Conservation (phyloP, 345 rosid species). For the Boechera divaricarpa region DNA sequence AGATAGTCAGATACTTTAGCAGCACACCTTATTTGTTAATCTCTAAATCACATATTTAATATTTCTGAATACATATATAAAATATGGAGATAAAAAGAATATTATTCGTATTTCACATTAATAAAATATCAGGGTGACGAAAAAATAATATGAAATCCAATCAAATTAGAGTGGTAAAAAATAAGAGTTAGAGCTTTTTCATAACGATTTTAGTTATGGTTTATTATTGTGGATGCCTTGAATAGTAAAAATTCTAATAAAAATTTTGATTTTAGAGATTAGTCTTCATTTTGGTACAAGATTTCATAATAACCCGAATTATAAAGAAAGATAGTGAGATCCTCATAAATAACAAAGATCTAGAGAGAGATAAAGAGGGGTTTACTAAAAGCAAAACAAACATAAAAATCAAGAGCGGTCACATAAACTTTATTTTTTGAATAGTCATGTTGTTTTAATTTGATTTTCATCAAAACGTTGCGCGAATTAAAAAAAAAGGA, state of each 20-base stretch:
- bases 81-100: not conserved
- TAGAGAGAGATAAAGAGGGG: not conserved
- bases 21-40: not conserved
- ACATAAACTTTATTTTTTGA: not conserved
- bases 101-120: not conserved
- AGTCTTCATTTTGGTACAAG: not conserved
- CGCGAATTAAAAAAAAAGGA: not conserved
- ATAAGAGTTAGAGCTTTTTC: not conserved
- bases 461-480: constrained; percentile 8
- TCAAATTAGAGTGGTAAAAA: too few species aligned
- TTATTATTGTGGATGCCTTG: too few species aligned
- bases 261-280: too few species aligned
- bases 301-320: not conserved
- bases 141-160: not conserved
- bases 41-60: not conserved
- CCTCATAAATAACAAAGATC: not conserved
- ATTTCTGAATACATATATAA: not conserved
- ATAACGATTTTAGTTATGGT: not conserved
- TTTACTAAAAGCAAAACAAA: not conserved
- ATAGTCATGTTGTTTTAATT: not conserved
- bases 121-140: not conserved
- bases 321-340: not conserved
- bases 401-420: not conserved
- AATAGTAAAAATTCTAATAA: too few species aligned
- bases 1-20: not conserved